Base-by-base conservation (phyloP, 192 early-diverging fungal species). In the Coemansia sp. region DNA sequence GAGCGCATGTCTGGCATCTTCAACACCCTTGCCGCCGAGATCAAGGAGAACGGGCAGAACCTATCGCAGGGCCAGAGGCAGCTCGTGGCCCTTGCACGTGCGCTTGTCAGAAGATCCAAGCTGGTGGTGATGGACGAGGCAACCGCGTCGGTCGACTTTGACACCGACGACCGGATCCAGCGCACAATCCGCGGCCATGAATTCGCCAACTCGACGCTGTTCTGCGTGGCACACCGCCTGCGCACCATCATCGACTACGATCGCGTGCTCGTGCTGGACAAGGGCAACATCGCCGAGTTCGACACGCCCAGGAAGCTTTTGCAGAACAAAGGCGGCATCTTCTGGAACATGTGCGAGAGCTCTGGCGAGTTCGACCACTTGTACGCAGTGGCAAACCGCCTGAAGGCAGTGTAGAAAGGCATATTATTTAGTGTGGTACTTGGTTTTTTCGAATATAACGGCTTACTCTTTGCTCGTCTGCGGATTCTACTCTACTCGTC, bases 11-110 rank as follows among this genome's bases (percentile, higher is more conserved):
- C 66, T 11, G 66, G 73, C 16, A 75, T 67, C 0, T 68, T 75
- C 58, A 75, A 45, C 20, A 51, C 57, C 9, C 66, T 82, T 1
- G 75, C 77, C 6, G 61, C 65, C 15, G 69, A 60, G n/a, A 52
- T 79, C 24, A 67, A 52, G 20, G 87, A 88, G 66, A 87, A 85
- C 59, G 92, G 92, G 20, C 84, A 86, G 56, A 93, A 93, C 78
- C 85, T 94, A 66, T 90, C 89, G 9, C 83, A 85, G 63, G 94
- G 94, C 10, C 93, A 95, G 72, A 80, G 92, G 23, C 94, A 95
- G 81, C 70, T 95, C 21, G 79, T 95, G 30, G 89, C 91, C 46
- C 75, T 95, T 8, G 92, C 93, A 0, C 87, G 94, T 46, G 92
- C 92, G 8, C 68, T 95, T 69, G 73, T 94, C 44, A 87, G 87